Percentiles rank a stretch among this genome's conserved stretches.
phyloP scores from a whole-genome alignment of 2,329 filamentous ascomycete genomes.

The Endocalyx cinctus region DNA sequence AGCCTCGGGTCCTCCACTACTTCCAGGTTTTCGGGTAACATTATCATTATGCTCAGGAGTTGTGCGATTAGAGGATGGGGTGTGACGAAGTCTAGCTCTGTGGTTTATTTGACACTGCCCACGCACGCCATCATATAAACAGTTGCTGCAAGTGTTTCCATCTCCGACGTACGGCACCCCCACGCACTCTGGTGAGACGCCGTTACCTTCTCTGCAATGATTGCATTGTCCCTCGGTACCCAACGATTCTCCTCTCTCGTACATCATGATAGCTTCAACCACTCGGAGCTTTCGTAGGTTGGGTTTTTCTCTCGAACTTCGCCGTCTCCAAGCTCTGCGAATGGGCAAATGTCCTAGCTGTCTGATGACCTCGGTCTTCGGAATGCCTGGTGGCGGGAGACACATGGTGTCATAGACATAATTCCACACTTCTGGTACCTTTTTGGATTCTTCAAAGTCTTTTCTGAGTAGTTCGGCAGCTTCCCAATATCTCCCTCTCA shows the following conservation, averaged over 20 bases:
- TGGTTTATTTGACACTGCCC: too few relatives aligned
- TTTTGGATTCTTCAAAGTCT: conserved; percentile 12
- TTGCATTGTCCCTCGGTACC: conserved; percentile 8
- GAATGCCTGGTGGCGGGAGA: conserved; percentile 11
- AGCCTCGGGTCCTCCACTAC: too few relatives aligned
- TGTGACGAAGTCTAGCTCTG: too few relatives aligned
- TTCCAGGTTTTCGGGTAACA: too few relatives aligned
- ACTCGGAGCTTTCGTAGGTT: conserved; percentile 6
- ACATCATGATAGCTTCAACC: conserved; percentile 16
- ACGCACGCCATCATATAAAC: conserved; percentile 12
- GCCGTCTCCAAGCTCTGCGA: conserved; percentile 16
- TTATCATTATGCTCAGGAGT: not conserved
- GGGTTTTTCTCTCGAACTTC: conserved; percentile 10
- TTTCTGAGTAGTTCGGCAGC: conserved; percentile 13
- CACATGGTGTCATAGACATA: conserved; percentile 16
- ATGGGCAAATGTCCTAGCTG: conserved; percentile 11
- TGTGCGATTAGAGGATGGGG: too few relatives aligned
- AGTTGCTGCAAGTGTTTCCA: conserved; percentile 14
- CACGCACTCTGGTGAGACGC: conserved; percentile 14
- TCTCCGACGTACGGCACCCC: conserved; percentile 5
- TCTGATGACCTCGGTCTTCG: conserved; percentile 11
- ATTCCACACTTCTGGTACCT: conserved; percentile 15
- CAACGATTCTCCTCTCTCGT: conserved; percentile 17
- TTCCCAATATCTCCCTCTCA: conserved; percentile 17
- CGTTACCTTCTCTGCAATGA: conserved; percentile 9